These are phyloP conservation scores for Teratosphaeria viscida DNA, from an alignment of 2,329 filamentous ascomycete species.

Conservation along the genomic window DNA sequence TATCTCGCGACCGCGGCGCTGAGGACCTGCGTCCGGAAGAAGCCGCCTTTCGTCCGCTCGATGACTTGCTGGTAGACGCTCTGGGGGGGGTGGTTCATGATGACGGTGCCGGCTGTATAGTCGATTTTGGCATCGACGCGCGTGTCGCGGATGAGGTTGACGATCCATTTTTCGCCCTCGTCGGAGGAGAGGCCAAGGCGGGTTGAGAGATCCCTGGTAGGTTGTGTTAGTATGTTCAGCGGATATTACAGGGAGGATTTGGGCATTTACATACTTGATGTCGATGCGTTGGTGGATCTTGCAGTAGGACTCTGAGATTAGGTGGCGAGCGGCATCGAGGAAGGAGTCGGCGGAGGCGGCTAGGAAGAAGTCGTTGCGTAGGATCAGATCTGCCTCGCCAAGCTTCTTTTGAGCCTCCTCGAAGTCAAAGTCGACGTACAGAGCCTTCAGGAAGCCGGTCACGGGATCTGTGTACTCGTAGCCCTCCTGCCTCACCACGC, in stretches of 20 bases:
- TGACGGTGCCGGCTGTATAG: constrained; percentile 94
- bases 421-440: constrained; percentile 95
- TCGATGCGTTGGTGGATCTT: constrained; percentile 99
- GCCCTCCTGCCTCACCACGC: constrained; percentile 89
- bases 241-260: not conserved
- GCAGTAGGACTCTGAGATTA: constrained; percentile 99
- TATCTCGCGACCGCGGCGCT: constrained; percentile 46
- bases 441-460: constrained; percentile 89
- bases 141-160: constrained; percentile 97
- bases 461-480: constrained; percentile 97
- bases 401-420: constrained; percentile 91
- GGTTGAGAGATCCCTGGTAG: constrained; percentile 65
- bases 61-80: constrained; percentile 99
- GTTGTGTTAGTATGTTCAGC: not conserved
- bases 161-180: constrained; percentile 99
- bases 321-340: constrained; percentile 84
- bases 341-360: constrained; percentile 74
- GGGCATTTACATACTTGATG: constrained; percentile 55
- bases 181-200: constrained; percentile 85
- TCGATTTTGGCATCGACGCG: constrained; percentile 98
- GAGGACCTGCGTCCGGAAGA: constrained; percentile 95
- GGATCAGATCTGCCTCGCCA: constrained; percentile 75
- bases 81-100: constrained; percentile 99
- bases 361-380: constrained; percentile 93
- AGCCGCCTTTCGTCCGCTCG: constrained; percentile 95